Percentiles rank a stretch among this genome's conserved stretches.
Evolutionary conservation across 352 stramenopile genomes (phyloP).

Genomic region (Globisporangium viniferum): DNA sequence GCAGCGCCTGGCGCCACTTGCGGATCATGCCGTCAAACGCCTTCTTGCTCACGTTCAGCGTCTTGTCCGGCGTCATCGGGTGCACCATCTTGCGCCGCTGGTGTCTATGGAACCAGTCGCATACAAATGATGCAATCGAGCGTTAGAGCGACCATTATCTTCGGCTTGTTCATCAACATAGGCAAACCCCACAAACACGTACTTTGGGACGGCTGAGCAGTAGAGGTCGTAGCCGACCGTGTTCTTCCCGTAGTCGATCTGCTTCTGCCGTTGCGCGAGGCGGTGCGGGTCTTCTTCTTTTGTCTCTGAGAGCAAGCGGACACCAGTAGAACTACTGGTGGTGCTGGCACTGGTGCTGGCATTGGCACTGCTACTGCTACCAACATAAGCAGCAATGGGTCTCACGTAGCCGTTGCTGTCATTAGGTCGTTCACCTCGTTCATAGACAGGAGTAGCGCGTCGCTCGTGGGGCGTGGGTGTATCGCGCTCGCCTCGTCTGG

Average conservation of each 20-base stretch:
- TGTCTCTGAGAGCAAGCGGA: slow-evolving; percentile 52
- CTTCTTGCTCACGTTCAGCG: slow-evolving; percentile 71
- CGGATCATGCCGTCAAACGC: slow-evolving; percentile 77
- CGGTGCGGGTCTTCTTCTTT: slow-evolving; percentile 78
- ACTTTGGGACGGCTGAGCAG: slow-evolving; percentile 60
- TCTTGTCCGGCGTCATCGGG: slow-evolving; percentile 82
- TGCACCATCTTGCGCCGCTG: slow-evolving; percentile 47
- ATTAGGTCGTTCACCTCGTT: background rate
- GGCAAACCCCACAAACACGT: background rate
- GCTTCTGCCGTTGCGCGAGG: slow-evolving; percentile 89
- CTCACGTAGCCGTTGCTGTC: background rate
- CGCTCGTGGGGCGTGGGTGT: slow-evolving; percentile 1
- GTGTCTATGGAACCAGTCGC: slow-evolving; percentile 22
- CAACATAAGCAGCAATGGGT: background rate
- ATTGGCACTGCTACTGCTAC: background rate
- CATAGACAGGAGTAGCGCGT: background rate
- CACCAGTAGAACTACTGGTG: slow-evolving; percentile 5
- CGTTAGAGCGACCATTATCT: background rate
- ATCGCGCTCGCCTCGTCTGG: background rate
- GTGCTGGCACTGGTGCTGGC: background rate
- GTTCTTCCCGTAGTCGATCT: slow-evolving; percentile 93
- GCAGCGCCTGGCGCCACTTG: slow-evolving; percentile 76
- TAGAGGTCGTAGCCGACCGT: slow-evolving; percentile 90
- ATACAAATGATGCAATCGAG: background rate
- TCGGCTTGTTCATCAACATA: no score